Evolutionary conservation across 495 filamentous ascomycete genomes (phyloP), one percentile per base, ranked within the genome.

Genomic region (Beverwykella pulmonaria): DNA sequence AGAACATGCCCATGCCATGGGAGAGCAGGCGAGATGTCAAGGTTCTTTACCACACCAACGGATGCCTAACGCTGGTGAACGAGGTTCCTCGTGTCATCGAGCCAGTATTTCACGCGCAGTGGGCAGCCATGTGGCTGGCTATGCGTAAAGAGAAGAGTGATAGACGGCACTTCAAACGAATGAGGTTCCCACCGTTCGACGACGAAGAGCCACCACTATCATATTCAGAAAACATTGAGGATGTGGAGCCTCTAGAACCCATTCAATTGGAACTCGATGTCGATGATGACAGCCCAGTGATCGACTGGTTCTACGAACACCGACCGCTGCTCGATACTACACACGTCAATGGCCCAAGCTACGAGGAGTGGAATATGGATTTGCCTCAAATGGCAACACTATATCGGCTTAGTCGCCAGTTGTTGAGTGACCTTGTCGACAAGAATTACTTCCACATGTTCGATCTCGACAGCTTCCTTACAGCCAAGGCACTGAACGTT

Each of bases 1-100:
- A 99, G 82, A 99, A 99, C 74, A 99, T 99, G 95, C 95, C 95
- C 9, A 99, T 99, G 95, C 95, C 95, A 8, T 99, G 95, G 95
- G 95, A 99, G 81, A 91, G 91, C 30, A 86, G 92, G 6, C 83
- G 92, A 55, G 93, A 99, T 72, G 95, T 99, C 54, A 97, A 97
- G 78, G 95, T 99, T 14, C 81, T 99, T 8, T 99, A 99, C 77
- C 95, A 99, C 75, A 92, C 98, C 66, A 99, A 98, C 70, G 95
- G 95, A 12, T 98, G 95, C 73, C 79, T 99, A 71, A 99, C 95
- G 19, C 79, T 99, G 61, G 95, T 99, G 59, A 99, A 99, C 74
- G 95, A 99, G 80, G 92, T 87, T 7, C 95, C 95, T 20, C 84
- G 95, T 70, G 95, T 99, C 52, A 98, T 99, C 74, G 94, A 98